Evolutionary conservation across 345 rosid genomes (phyloP).

Genomic region (Salix suchowensis): DNA sequence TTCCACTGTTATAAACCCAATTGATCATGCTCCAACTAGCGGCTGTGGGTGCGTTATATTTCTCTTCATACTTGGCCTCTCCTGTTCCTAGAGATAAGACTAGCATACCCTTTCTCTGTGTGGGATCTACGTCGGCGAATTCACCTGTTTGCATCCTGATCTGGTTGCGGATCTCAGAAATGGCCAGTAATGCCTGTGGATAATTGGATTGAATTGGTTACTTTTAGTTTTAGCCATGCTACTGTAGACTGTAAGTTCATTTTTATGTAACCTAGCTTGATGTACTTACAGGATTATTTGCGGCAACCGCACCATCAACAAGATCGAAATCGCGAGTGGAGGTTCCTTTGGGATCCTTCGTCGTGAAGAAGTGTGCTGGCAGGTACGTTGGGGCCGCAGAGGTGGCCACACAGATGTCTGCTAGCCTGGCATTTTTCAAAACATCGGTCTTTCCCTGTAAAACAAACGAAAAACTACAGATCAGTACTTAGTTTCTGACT

Average conservation of each 20-base stretch:
- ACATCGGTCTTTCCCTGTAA: constrained; percentile 18
- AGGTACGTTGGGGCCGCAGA: constrained; percentile 30
- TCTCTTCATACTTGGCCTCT: constrained; percentile 14
- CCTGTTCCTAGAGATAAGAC: constrained; percentile 27
- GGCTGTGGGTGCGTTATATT: constrained; percentile 18
- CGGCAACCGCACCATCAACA: constrained; percentile 31
- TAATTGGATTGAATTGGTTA: neutral
- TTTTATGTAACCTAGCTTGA: neutral
- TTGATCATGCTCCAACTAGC: constrained; percentile 17
- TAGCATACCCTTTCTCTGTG: constrained; percentile 7
- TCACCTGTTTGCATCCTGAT: neutral
- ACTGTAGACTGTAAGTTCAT: neutral
- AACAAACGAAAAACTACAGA: neutral
- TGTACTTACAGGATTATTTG: constrained; percentile 25
- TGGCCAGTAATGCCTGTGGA: constrained; percentile 14
- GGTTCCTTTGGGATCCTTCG: neutral
- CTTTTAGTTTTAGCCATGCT: no score
- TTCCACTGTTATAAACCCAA: constrained; percentile 17
- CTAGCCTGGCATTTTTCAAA: constrained; percentile 23
- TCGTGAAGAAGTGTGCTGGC: constrained; percentile 20
- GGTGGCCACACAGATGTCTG: constrained; percentile 23
- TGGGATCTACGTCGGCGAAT: neutral
- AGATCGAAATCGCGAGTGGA: constrained; percentile 14
- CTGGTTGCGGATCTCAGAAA: constrained; percentile 14
- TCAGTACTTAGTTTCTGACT: neutral